phyloP scores from a whole-genome alignment of 2,329 filamentous ascomycete genomes.

The Hortaea werneckii region DNA sequence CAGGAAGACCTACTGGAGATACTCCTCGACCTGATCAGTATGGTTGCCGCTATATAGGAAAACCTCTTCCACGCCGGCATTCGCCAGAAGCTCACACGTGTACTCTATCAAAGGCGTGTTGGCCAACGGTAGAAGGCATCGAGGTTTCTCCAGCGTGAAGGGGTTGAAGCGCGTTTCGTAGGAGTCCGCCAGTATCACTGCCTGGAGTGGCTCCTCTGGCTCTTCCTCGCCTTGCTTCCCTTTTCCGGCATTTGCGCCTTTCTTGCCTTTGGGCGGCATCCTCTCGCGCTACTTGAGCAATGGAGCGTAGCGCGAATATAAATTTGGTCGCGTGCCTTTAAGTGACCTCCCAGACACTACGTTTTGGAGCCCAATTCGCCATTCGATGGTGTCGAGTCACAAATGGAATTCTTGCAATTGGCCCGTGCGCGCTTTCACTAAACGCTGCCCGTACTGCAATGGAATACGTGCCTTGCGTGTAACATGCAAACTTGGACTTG shows the following conservation, averaged over 20 bases:
- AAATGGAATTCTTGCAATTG: too few relatives aligned
- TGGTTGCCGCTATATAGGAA: constrained; percentile 87
- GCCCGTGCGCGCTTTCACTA: too few relatives aligned
- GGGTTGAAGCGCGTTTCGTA: constrained; percentile 88
- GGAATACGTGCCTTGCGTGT: too few relatives aligned
- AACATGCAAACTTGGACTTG: too few relatives aligned
- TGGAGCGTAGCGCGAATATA: too few relatives aligned
- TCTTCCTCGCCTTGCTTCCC: constrained; percentile 42
- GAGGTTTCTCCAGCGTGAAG: constrained; percentile 77
- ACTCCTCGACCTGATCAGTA: constrained; percentile 74
- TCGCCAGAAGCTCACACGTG: constrained; percentile 89
- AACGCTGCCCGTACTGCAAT: too few relatives aligned
- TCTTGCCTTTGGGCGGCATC: constrained; percentile 42
- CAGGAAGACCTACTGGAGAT: constrained; percentile 51
- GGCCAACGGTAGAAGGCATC: constrained; percentile 87
- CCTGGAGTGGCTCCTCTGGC: constrained; percentile 53
- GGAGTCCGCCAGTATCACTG: constrained; percentile 76
- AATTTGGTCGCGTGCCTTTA: too few relatives aligned
- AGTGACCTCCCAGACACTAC: too few relatives aligned
- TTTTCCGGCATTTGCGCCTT: constrained; percentile 27
- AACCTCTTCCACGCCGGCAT: constrained; percentile 89
- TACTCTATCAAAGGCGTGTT: constrained; percentile 96
- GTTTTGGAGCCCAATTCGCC: too few relatives aligned
- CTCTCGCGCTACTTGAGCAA: neutral
- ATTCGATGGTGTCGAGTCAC: too few relatives aligned